phyloP scores from a whole-genome alignment of 140 eudicot genomes.

The Erigeron philadelphicus region DNA sequence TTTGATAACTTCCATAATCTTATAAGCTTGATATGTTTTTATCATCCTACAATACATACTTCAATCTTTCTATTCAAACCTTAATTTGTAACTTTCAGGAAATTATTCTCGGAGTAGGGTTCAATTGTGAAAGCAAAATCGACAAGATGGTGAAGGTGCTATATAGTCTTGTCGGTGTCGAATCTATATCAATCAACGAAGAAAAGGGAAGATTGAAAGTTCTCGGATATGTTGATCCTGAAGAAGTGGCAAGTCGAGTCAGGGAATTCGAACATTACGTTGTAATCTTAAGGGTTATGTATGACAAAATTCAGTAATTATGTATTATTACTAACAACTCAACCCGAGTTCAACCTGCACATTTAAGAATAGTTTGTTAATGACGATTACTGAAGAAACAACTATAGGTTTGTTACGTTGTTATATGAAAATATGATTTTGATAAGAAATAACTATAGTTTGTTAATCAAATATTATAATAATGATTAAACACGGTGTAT shows the following conservation, averaged over 20 bases:
- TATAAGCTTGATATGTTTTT: not conserved
- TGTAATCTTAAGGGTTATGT: not conserved
- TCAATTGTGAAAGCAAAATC: conserved; percentile 2
- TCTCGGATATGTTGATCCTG: not conserved
- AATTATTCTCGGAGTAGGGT: not conserved
- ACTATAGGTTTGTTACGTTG: too few species aligned
- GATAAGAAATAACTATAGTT: too few species aligned
- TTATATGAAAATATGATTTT: too few species aligned
- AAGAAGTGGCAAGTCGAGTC: not conserved
- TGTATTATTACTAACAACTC: not conserved
- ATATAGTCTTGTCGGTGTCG: not conserved
- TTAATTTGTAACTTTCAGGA: not conserved
- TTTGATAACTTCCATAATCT: not conserved
- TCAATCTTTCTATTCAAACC: not conserved
- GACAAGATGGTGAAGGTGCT: not conserved
- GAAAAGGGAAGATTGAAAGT: not conserved
- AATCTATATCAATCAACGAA: not conserved
- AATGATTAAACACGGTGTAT: too few species aligned
- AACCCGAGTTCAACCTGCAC: too few species aligned
- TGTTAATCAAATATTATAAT: too few species aligned
- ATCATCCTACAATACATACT: not conserved
- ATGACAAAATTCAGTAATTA: not conserved
- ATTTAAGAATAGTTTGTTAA: too few species aligned
- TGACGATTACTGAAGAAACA: too few species aligned
- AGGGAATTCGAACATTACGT: not conserved